Base-by-base conservation (phyloP, 23 red algal genomes). In the Cyanidium caldarium region DNA sequence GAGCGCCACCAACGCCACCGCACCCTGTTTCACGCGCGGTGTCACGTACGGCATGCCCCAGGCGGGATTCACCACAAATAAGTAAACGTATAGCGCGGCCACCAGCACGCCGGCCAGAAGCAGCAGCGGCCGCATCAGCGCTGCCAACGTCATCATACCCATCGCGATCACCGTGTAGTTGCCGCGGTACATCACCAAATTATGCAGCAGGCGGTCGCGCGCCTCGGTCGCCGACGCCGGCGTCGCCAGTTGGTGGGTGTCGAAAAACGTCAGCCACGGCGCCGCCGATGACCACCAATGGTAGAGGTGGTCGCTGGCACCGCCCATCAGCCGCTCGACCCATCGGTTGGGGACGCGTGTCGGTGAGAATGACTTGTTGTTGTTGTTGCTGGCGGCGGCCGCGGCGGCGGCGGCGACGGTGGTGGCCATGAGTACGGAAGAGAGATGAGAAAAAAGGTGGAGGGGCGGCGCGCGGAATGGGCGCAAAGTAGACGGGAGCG, bases 181-280 rank as follows among this genome's bases (percentile, higher is more conserved):
- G 7, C 51, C 51, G 19, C 51, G 19, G 23, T 61, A 61, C 7
- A 14, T 28, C 13, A 28, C n/a, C 7, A 61, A 5, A 25, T 61
- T 61, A 5, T 28, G 7, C 10, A 28, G n/a, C 7, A 61, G 51
- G 7, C 51, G 51, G n/a, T 61, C 51, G 7, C 31, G 19, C 3
- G 31, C n/a, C 51, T 61, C 51, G 7, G 21, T 5, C 21, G 51
- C 51, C 7, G n/a, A 10, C 10, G 7, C 10, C 23, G 51, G 51
- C 51, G 51, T 5, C 10, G 51, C 31, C 7, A 61, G 31, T 28
- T 61, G 51, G n/a, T 12, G 19, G 7, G 23, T 61, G 23, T 61
- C 51, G 51, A 61, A 61, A 25, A 61, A 61, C 51, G 10, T 16
- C 13, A 28, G 51, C 51, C 51, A 61, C 51, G 51, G 51, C 51